Percentiles rank a stretch among this genome's conserved stretches.
Conservation (phyloP, 352 stramenopile genomes). For the Blastocystis sp. region DNA sequence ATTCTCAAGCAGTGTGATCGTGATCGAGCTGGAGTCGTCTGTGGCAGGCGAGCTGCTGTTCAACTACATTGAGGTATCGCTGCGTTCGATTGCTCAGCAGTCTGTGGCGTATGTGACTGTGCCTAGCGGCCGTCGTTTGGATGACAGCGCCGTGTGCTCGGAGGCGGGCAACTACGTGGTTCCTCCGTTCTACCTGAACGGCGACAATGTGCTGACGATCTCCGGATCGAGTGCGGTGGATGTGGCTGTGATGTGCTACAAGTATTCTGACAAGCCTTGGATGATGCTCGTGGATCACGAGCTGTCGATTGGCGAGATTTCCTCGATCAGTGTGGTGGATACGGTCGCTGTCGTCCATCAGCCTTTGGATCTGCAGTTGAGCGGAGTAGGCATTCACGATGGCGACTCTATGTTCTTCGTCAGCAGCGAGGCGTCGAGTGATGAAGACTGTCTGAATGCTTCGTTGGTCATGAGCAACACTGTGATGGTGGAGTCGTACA, state of each 20-base stretch:
- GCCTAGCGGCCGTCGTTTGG: slow-evolving; percentile 2
- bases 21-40: slow-evolving; percentile 13
- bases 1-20: not conserved
- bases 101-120: not conserved
- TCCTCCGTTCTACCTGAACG: not conserved
- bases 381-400: slow-evolving; percentile 8
- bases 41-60: not conserved
- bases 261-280: slow-evolving; percentile 37
- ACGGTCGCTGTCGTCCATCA: not conserved
- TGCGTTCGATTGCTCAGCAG: slow-evolving; percentile 17
- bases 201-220: not conserved
- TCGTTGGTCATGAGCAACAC: not conserved
- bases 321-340: not conserved
- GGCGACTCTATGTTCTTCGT: slow-evolving; percentile 26
- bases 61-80: not conserved
- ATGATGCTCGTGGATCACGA: not conserved
- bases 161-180: not conserved
- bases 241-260: slow-evolving; percentile 26
- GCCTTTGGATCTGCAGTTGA: not conserved
- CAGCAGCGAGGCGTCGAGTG: not conserved
- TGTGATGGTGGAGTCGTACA: not conserved
- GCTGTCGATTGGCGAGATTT: not conserved
- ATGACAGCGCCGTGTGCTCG: not conserved
- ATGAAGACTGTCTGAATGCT: not conserved
- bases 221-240: not conserved